Evolutionary conservation across 176 grass and related monocot genomes (phyloP).

Genomic region (Panicum miliaceum): DNA sequence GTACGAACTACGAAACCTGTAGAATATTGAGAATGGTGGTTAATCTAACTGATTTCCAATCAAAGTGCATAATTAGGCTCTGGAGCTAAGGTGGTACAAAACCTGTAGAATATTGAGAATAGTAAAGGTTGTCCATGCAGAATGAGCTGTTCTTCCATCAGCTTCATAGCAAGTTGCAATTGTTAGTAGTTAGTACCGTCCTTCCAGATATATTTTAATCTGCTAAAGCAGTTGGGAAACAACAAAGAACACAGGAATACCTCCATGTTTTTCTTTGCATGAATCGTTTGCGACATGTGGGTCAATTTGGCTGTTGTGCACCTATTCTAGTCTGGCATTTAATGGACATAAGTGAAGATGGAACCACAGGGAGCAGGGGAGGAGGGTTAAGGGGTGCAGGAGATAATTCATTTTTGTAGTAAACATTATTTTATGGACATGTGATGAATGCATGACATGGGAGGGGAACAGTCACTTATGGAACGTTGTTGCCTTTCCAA

Average conservation of each 20-base stretch:
- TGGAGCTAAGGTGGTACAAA: slow-evolving; percentile 18
- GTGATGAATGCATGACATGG: slow-evolving; percentile 6
- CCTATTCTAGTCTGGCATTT: neutral
- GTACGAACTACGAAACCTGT: slow-evolving; percentile 30
- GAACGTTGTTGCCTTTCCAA: slow-evolving; percentile 4
- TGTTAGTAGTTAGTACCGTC: slow-evolving; percentile 34
- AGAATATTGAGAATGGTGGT: slow-evolving; percentile 19
- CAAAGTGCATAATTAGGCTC: neutral
- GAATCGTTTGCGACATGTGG: slow-evolving; percentile 1
- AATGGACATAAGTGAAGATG: neutral
- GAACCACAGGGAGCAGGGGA: neutral
- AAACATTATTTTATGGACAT: slow-evolving; percentile 10
- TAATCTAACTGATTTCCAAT: slow-evolving; percentile 25
- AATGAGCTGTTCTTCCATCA: slow-evolving; percentile 47
- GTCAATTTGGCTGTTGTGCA: slow-evolving; percentile 6
- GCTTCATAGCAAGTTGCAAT: slow-evolving; percentile 29
- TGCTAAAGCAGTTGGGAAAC: slow-evolving; percentile 22
- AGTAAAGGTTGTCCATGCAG: slow-evolving; percentile 26
- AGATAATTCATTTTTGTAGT: slow-evolving; percentile 19
- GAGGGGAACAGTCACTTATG: neutral
- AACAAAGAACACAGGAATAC: slow-evolving; percentile 16
- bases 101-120: slow-evolving; percentile 39
- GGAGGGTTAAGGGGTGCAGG: neutral
- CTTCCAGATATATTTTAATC: slow-evolving; percentile 33
- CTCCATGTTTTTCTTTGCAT: slow-evolving; percentile 2